phyloP scores from a whole-genome alignment of 2,329 filamentous ascomycete genomes.

The Leptographium galeiforme region DNA sequence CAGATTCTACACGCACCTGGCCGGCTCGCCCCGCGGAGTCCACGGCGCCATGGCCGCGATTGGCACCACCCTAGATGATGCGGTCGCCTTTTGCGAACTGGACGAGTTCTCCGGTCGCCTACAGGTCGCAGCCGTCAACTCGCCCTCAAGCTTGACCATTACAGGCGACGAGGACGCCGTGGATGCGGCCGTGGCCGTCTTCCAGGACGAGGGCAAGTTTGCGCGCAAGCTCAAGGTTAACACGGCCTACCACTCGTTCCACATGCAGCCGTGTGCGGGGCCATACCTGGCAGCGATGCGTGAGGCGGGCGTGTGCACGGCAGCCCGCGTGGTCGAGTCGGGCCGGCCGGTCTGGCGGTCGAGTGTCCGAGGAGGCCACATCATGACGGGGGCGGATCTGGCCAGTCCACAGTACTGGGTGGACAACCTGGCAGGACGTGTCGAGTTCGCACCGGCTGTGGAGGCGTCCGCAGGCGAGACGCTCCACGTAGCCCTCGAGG shows the following conservation, averaged over 20 bases:
- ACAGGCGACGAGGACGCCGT: slow-evolving; percentile 33
- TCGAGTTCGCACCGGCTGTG: slow-evolving; percentile 24
- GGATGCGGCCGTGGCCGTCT: slow-evolving; percentile 25
- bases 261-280: slow-evolving; percentile 36
- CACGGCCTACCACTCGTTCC: slow-evolving; percentile 39
- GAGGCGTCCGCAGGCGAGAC: slow-evolving; percentile 16
- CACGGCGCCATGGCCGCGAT: background rate
- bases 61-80: slow-evolving; percentile 15
- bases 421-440: slow-evolving; percentile 24
- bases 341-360: background rate
- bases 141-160: slow-evolving; percentile 34
- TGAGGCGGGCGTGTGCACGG: no score
- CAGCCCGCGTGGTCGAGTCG: background rate
- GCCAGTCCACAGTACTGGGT: slow-evolving; percentile 16
- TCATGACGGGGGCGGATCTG: background rate
- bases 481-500: slow-evolving; percentile 28
- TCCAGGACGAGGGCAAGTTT: slow-evolving; percentile 30
- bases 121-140: slow-evolving; percentile 35
- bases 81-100: slow-evolving; percentile 25
- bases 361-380: background rate
- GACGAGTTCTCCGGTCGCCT: slow-evolving; percentile 17
- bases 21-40: background rate
- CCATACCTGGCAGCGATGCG: slow-evolving; percentile 21
- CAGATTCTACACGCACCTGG: slow-evolving; percentile 1
- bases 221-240: slow-evolving; percentile 27